Conservation (phyloP, 345 rosid species). For the Gossypioides kirkii region DNA sequence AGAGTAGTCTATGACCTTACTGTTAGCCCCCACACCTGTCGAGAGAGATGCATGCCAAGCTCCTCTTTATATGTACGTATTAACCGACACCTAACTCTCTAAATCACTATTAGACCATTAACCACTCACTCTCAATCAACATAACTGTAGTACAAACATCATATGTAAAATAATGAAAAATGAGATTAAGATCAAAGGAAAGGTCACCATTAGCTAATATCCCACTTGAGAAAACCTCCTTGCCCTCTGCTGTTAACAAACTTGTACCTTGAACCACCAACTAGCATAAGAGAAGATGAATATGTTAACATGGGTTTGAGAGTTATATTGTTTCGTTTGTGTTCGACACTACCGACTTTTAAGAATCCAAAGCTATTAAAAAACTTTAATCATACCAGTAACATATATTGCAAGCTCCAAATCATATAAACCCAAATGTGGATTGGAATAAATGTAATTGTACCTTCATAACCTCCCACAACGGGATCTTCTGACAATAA, state of each 20-base stretch:
- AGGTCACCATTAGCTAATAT: conserved; percentile 6
- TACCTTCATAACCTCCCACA: conserved; percentile 23
- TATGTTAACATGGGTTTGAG: neutral
- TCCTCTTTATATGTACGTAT: no score
- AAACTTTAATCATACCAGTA: neutral
- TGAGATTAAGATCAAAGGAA: neutral
- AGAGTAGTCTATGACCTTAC: no score
- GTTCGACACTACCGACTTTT: neutral
- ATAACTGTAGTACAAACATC: no score
- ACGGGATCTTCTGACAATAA: conserved; percentile 20
- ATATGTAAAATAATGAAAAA: no score
- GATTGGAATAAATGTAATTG: neutral
- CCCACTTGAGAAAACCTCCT: conserved; percentile 21
- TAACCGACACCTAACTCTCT: no score
- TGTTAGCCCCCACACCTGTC: no score
- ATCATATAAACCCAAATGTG: neutral
- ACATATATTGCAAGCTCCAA: no score
- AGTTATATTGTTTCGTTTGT: neutral
- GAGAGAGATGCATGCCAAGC: no score
- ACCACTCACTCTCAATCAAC: no score
- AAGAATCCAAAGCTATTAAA: neutral
- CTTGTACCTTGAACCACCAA: conserved; percentile 12
- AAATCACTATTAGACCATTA: no score
- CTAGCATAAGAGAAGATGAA: neutral
- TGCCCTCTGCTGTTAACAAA: conserved; percentile 17